phyloP scores from a whole-genome alignment of 179 eudicot genomes.

The Pouteria campechiana region DNA sequence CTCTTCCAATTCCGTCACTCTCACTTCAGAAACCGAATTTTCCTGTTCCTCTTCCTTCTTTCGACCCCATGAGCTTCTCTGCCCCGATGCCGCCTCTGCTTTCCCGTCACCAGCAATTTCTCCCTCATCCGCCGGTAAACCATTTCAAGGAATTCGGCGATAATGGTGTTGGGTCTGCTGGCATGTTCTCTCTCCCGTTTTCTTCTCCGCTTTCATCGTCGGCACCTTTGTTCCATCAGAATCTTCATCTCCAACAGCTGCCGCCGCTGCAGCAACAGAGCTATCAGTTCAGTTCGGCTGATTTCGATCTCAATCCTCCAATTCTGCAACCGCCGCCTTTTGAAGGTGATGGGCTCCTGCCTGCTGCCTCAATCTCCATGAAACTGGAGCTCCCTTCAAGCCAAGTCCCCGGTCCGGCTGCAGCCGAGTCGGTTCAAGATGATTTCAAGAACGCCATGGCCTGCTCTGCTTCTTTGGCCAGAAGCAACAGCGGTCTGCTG shows the following conservation, averaged over 20 bases:
- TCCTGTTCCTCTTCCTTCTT: not conserved
- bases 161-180: not conserved
- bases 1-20: conserved; percentile 1
- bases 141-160: conserved; percentile 7
- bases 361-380: not conserved
- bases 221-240: not conserved
- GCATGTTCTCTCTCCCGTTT: conserved; percentile 4
- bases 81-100: not conserved
- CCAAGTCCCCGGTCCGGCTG: conserved; percentile 12
- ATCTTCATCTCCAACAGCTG: not conserved
- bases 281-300: not conserved
- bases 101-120: too few relatives aligned
- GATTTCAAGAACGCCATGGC: conserved; percentile 1
- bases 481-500: conserved; percentile 30
- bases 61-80: conserved; percentile 2
- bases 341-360: too few relatives aligned
- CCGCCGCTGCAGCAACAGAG: not conserved
- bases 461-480: not conserved
- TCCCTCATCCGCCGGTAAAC: conserved; percentile 1
- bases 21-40: too few relatives aligned
- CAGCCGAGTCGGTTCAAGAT: conserved; percentile 2
- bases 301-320: not conserved
- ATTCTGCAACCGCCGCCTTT: too few relatives aligned
- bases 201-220: not conserved
- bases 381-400: conserved; percentile 26